Base-by-base conservation (phyloP, 208 protist genomes). In the Acanthamoeba triangularis region DNA sequence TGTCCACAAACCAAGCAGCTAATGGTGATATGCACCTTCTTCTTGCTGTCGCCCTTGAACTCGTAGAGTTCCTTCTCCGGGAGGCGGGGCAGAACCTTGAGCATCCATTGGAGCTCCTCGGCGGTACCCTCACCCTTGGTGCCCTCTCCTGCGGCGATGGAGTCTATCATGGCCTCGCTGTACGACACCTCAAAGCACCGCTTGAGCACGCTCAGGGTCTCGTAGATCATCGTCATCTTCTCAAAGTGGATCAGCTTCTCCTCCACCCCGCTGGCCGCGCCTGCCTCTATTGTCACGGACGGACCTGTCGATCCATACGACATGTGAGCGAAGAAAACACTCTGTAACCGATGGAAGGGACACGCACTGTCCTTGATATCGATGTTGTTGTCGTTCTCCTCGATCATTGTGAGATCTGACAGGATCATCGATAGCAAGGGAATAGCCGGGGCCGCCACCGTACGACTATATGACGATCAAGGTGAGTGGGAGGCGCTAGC, bases 181-280 rank as follows among this genome's bases (percentile, higher is more conserved):
- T 72, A 85, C 23, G 91, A 44, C 14, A 87, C 65, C 23, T 37
- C 56, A 18, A 95, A 72, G 72, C 65, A 95, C 47, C 69, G 49
- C 52, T 95, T 87, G 35, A 95, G 91, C 11, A 95, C 41, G 30
- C 65, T 87, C 18, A 95, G 76, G 3, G 91, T 95, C 30, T 84
- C 76, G 56, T 87, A 95, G 69, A 95, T 82, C 91, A 95, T 95
- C 54, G 72, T 54, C 91, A 95, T 95, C 72, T 95, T 95, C 72
- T 95, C 91, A 30, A 95, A 95, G 35, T 95, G 91, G 23, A 95
- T 87, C 91, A 95, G 49, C 49, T 93, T 93, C 88, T 78, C 88
- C 63, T 93, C 69, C 41, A 18, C 18, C 28, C 18, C 23, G 28
- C 49, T 63, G 8, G 28, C 25, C 10, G 8, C n/a, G 8, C 20